Conservation (phyloP, 106 monocot genomes). For the Phalaenopsis equestris region DNA sequence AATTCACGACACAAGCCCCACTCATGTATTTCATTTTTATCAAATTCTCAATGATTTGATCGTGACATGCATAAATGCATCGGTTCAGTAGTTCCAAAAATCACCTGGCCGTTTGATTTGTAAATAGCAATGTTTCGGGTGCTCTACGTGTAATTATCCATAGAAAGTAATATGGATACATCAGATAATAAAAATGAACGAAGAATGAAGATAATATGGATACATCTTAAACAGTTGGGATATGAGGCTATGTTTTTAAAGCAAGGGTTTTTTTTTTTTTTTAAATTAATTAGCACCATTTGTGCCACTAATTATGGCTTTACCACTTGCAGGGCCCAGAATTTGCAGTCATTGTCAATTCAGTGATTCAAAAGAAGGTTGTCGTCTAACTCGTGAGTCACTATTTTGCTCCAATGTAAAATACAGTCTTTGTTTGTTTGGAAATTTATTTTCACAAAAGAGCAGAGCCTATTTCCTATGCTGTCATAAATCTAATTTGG, state of each 20-base stretch:
- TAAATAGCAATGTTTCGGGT: too few species aligned
- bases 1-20: too few species aligned
- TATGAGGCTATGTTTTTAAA: not conserved
- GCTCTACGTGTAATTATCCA: too few species aligned
- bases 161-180: too few species aligned
- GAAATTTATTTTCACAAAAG: not conserved
- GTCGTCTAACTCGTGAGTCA: not conserved
- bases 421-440: not conserved
- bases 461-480: not conserved
- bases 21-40: too few species aligned
- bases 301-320: not conserved
- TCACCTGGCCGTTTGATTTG: too few species aligned
- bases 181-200: too few species aligned
- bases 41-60: too few species aligned
- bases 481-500: constrained; percentile 2
- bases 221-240: too few species aligned
- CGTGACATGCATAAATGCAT: too few species aligned
- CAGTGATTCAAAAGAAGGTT: constrained; percentile 9
- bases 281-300: not conserved
- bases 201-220: too few species aligned
- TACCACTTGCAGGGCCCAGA: constrained; percentile 2
- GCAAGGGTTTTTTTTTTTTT: not conserved
- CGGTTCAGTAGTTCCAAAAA: too few species aligned
- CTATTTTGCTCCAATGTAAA: not conserved
- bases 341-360: constrained; percentile 5